phyloP scores from a whole-genome alignment of 192 early-diverging fungal genomes.

The Entomortierella beljakovae region DNA sequence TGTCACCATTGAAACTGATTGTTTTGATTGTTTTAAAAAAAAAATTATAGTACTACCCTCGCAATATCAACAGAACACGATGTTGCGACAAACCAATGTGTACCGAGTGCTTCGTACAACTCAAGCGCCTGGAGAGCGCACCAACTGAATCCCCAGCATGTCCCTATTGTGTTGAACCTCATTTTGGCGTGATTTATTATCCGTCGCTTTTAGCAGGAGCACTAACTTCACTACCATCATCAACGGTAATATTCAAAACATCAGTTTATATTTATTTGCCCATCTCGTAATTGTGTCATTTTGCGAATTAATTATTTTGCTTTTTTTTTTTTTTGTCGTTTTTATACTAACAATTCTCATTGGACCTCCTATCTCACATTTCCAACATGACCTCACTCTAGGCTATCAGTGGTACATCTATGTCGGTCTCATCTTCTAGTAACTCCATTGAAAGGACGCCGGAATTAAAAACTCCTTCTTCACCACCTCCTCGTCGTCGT shows the following conservation, averaged over 20 bases:
- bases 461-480: constrained; percentile 23
- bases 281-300: background rate
- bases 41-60: constrained; percentile 80
- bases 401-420: constrained; percentile 27
- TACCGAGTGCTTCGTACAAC: constrained; percentile 98
- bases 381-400: background rate
- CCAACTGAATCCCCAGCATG: constrained; percentile 77
- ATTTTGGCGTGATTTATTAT: constrained; percentile 87
- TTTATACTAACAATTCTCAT: background rate
- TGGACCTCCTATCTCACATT: background rate
- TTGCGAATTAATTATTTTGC: background rate
- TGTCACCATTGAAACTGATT: background rate
- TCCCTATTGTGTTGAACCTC: constrained; percentile 88
- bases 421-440: constrained; percentile 34
- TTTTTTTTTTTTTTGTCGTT: background rate
- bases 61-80: constrained; percentile 91
- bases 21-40: background rate
- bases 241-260: constrained; percentile 40
- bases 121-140: constrained; percentile 83
- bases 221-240: constrained; percentile 14
- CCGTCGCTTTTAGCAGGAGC: constrained; percentile 54
- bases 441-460: constrained; percentile 28
- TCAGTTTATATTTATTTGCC: too few species aligned
- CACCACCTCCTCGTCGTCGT: constrained; percentile 54
- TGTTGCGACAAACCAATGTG: constrained; percentile 97